phyloP scores from a whole-genome alignment of 495 filamentous ascomycete genomes.

The Terfezia boudieri region DNA sequence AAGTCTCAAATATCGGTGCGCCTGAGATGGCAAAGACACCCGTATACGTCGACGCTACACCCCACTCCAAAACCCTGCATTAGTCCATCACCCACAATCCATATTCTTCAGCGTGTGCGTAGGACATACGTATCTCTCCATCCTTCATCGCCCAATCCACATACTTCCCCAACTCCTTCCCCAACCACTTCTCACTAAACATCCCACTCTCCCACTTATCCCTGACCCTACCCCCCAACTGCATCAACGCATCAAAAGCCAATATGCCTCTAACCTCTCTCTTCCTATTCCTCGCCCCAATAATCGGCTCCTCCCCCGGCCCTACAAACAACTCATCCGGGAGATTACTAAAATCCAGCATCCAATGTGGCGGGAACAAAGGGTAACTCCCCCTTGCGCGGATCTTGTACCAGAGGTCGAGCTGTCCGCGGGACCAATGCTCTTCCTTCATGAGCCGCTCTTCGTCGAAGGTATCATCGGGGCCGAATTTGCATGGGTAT shows the following conservation, averaged over 20 bases:
- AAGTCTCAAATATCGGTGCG: neutral
- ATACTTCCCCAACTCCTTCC: constrained; percentile 67
- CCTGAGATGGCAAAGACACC: neutral
- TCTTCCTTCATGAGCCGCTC: neutral
- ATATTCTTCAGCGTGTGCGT: neutral
- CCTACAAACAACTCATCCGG: neutral
- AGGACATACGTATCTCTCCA: neutral
- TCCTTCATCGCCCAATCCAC: neutral
- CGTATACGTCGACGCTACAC: neutral
- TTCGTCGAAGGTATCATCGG: neutral
- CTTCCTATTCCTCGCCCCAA: constrained; percentile 24
- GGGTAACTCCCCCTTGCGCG: neutral
- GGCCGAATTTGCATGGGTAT: too few relatives aligned
- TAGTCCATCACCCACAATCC: neutral
- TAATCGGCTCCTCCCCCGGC: neutral
- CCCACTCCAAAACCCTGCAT: neutral
- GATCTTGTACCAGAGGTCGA: neutral
- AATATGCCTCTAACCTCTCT: constrained; percentile 35
- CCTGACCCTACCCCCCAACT: neutral
- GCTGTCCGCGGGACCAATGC: neutral
- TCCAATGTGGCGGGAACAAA: neutral
- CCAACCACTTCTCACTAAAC: constrained; percentile 36
- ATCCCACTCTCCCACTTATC: constrained; percentile 33
- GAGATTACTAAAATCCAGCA: neutral
- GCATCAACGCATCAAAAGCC: constrained; percentile 26